Evolutionary conservation across 257 asterid species (phyloP).

Genomic region (Plectranthus barbatus): DNA sequence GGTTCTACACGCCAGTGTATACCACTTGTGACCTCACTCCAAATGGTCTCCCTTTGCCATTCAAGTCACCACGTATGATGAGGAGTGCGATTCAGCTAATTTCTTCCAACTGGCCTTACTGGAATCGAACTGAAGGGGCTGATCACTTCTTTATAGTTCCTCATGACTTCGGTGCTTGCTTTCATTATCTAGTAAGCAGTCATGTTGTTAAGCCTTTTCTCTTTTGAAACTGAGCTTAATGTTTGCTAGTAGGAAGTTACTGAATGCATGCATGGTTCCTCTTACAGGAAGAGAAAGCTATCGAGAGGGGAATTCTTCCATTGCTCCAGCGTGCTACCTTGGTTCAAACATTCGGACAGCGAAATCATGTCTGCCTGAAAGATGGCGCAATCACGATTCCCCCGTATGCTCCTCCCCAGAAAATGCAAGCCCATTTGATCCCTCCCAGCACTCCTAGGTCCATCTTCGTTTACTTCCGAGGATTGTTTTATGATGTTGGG

Average conservation of each 20-base stretch:
- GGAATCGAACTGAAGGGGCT: constrained; percentile 90
- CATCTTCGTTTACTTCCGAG: constrained; percentile 83
- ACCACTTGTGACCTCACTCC: constrained; percentile 78
- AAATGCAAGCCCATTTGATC: constrained; percentile 72
- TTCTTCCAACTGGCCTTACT: constrained; percentile 79
- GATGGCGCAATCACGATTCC: constrained; percentile 73
- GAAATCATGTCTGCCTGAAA: constrained; percentile 73
- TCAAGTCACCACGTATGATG: constrained; percentile 83
- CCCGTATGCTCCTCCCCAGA: constrained; percentile 86
- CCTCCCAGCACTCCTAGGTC: constrained; percentile 82
- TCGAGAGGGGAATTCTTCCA: constrained; percentile 71
- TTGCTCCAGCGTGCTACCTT: constrained; percentile 68
- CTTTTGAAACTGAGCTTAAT: too few species aligned
- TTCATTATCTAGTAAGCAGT: constrained; percentile 60
- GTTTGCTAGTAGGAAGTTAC: neutral
- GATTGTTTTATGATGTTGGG: constrained; percentile 66
- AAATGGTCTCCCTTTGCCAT: constrained; percentile 77
- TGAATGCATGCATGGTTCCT: neutral
- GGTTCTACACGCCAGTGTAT: constrained; percentile 82
- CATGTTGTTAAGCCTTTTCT: neutral
- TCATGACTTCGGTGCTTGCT: constrained; percentile 85
- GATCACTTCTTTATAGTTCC: constrained; percentile 83
- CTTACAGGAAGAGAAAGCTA: constrained; percentile 74
- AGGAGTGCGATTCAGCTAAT: constrained; percentile 80
- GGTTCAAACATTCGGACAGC: constrained; percentile 87